Evolutionary conservation across 371 early-diverging fungal genomes (phyloP), one percentile per base, ranked within the genome.

Genomic region (Thermomucor indicae-seudaticae): DNA sequence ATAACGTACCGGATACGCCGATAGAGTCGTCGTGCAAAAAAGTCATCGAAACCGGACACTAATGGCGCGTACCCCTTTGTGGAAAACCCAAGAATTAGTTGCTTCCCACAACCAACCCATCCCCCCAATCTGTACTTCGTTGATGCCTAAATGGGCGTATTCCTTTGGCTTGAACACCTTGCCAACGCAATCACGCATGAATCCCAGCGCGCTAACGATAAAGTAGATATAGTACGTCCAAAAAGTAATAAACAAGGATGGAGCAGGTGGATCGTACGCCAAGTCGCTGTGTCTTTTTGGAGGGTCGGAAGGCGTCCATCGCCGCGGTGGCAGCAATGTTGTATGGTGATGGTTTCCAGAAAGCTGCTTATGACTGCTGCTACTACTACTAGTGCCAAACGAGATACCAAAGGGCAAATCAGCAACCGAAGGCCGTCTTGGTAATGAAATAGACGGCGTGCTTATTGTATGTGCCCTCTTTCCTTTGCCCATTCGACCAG

Each of bases 21-120:
- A 70, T 98, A 99, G 43, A 99, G 72, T 51, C 95, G 85, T 49
- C 99, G 82, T 43, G 90, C 91, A 79, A 95, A 99, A 75, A 99
- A 95, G 59, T 93, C 94, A 60, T 99, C 95, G 81, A 98, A 92
- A 63, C 95, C 94, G 46, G 93, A 86, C 49, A 91, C 86, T 60
- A 95, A 62, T 56, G 98, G 91, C 31, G 97, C 95, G 73, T 86
- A 85, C 30, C 93, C 91, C 86, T 86, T 30, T 4, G n/a, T 20
- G 12, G 19, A 57, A 32, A 10, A 32, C 7, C 14, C 32, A 32
- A 32, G 7, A 14, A 32, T 32, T 32, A 32, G 32, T 32, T 10
- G 7, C 32, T 32, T 38, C 35, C 11, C 42, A 20, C 24, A 1
- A 20, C 45, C 23, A 6, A 39, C 35, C 17, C 17, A 0, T 32